Evolutionary conservation across 768 basidiomycete species (phyloP).

Genomic region (Leccinum truebloodii): DNA sequence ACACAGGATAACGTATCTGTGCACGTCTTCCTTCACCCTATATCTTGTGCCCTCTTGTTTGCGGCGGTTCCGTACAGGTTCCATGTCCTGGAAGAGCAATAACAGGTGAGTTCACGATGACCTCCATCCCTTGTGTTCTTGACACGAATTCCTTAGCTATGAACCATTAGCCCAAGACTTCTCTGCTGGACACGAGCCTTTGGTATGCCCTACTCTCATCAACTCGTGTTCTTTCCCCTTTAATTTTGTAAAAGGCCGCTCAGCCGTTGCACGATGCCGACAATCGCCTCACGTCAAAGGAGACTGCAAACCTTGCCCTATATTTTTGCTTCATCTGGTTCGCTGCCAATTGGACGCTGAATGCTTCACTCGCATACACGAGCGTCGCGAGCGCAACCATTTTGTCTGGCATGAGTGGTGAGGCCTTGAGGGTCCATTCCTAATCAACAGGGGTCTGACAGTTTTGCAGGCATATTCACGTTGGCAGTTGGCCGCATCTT

Average conservation of each 20-base stretch:
- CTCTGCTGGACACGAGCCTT: constrained; percentile 12
- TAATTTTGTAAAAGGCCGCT: constrained; percentile 9
- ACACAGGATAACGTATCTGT: constrained; percentile 81
- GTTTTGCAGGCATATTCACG: constrained; percentile 82
- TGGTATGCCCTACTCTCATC: constrained; percentile 15
- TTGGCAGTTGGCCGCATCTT: constrained; percentile 81
- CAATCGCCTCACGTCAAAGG: constrained; percentile 53
- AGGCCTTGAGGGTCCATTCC: constrained; percentile 21
- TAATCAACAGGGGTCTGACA: neutral
- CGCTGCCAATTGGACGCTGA: constrained; percentile 89
- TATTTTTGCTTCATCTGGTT: constrained; percentile 93
- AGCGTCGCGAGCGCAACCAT: constrained; percentile 95
- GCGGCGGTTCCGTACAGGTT: constrained; percentile 27
- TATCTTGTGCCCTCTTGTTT: constrained; percentile 71
- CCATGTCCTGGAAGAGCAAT: constrained; percentile 6
- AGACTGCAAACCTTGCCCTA: constrained; percentile 79
- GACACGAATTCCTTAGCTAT: constrained; percentile 21
- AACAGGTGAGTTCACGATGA: constrained; percentile 9
- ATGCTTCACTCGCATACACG: constrained; percentile 81
- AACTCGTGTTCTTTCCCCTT: neutral
- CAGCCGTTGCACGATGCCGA: constrained; percentile 16
- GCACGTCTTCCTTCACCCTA: constrained; percentile 83
- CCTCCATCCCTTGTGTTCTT: neutral
- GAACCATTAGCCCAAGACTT: constrained; percentile 24
- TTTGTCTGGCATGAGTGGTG: constrained; percentile 86